Evolutionary conservation across 2,329 filamentous ascomycete genomes (phyloP), one percentile per base, ranked within the genome.

Genomic region (Myriosclerotinia curreyana): DNA sequence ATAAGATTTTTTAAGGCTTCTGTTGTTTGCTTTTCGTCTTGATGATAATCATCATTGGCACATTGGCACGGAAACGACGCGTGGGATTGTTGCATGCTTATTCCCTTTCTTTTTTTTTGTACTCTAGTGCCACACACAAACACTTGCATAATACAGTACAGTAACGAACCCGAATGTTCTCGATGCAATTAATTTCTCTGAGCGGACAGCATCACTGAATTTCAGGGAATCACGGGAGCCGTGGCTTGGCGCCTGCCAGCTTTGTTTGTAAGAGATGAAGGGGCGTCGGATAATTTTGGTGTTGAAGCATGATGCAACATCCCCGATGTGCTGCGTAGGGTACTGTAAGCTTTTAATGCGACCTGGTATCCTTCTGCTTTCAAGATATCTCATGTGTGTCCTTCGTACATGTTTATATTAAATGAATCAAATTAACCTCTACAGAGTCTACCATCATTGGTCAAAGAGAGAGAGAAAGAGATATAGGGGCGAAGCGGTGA

Each of bases 211-310:
- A 59, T 48, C 28, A 36, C 31, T 48, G 20, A 59, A 48, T 36
- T 49, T 36, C 25, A 25, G 12, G 31, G 36, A 42, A 58, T 58
- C 42, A 48, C 55, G 55, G 55, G 55, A 36, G 42, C 8, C 42
- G 28, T 48, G 55, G 42, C 55, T 58, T 58, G 55, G 55, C 55
- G 42, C 55, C 42, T 46, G 55, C 42, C 55, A 58, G 48, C 28
- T 48, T 48, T 25, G 40, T 48, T 48, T 25, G 55, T 48, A n/a
- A 25, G 28, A 58, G 42, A 58, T 58, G 55, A 59, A 59, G 44
- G 55, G 55, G 55, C 55, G 42, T 59, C 55, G 55, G 55, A 22
- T 59, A 48, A 48, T 59, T 48, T 59, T 59, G 55, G 31, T 59
- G 31, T 31, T 59, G 28, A 38, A 59, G 55, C 55, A 48, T 36